Conservation (phyloP, 2,329 filamentous ascomycete species). For the Cercospora zeina region DNA sequence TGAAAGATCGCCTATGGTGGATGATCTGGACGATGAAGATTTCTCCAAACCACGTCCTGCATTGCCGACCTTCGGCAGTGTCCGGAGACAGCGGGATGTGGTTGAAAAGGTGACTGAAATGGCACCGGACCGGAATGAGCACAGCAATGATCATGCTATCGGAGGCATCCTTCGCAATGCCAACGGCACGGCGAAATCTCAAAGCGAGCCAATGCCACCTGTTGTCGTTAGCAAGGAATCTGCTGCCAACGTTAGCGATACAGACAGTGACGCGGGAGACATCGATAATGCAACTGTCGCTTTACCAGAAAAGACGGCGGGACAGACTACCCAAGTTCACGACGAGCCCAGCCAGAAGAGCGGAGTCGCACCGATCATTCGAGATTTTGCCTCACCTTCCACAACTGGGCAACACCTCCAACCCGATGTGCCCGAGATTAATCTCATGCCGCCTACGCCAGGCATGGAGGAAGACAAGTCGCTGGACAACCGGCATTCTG, state of each 20-base stretch:
- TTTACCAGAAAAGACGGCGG: slow-evolving; percentile 19
- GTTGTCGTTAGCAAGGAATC: slow-evolving; percentile 70
- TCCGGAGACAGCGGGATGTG: slow-evolving; percentile 51
- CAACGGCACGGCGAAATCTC: slow-evolving; percentile 41
- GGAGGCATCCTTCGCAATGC: slow-evolving; percentile 60
- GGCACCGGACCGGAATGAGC: slow-evolving; percentile 46
- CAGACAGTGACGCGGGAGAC: slow-evolving; percentile 14
- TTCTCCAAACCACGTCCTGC: slow-evolving; percentile 73
- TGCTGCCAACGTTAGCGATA: slow-evolving; percentile 59
- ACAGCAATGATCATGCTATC: slow-evolving; percentile 62
- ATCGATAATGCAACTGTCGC: slow-evolving; percentile 16
- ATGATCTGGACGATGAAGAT: slow-evolving; percentile 61
- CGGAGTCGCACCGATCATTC: slow-evolving; percentile 23
- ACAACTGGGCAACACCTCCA: slow-evolving; percentile 21
- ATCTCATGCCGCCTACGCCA: slow-evolving; percentile 41
- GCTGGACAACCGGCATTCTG: slow-evolving; percentile 28
- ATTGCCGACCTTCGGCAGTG: slow-evolving; percentile 72
- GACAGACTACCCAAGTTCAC: slow-evolving; percentile 10
- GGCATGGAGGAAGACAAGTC: slow-evolving; percentile 34
- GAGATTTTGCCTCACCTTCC: slow-evolving; percentile 30
- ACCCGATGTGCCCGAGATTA: slow-evolving; percentile 36
- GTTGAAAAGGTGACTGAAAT: slow-evolving; percentile 56
- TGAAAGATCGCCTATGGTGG: slow-evolving; percentile 32
- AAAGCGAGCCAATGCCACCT: slow-evolving; percentile 66
- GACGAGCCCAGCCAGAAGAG: slow-evolving; percentile 15